Base-by-base conservation (phyloP, 768 basidiomycete species). In the Paxillus involutus region DNA sequence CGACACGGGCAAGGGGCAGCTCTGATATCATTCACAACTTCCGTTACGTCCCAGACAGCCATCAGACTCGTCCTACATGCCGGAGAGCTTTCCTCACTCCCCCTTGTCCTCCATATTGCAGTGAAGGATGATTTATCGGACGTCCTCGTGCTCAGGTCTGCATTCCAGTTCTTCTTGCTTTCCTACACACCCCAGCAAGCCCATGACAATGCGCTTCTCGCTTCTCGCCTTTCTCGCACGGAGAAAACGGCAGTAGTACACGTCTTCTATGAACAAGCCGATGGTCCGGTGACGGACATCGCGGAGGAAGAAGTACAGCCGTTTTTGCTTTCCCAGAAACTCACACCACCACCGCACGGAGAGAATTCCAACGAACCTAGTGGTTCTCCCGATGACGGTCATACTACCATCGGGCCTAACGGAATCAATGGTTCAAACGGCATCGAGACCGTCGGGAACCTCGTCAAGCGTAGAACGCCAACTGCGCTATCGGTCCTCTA, bases 141-240 rank as follows among this genome's bases (percentile, higher is more conserved):
- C 58, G 83, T 84, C 39, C 79, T 95, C 40, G 74, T 87, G 12
- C 84, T 96, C 53, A 85, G 87, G 39, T 82, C 88, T n/a, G 79
- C 84, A 17, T 82, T 91, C 6, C 89, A 90, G 29, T 91, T 86
- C 72, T 86, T 94, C 66, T 62, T 98, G 47, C 77, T 95, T 63
- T 95, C 93, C 6, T 78, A 82, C 35, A 83, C 81, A 1, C 68
- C 83, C 3, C 89, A 93, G 66, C 81, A 94, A 64, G 91, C 94
- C 4, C 89, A 96, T 62, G 91, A 95, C 65, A 87, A 98, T 69
- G 89, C 93, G 21, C 74, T 98, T 35, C 80, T 98, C 16, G 92
- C 93, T 13, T 85, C 91, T 47, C 82, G 86, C 41, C 73, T 98
- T 47, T 91, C 96, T 0, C 79, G 79, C 36, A 69, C 78, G 7